phyloP scores from a whole-genome alignment of 257 asterid species.

The Orobanche coerulescens region DNA sequence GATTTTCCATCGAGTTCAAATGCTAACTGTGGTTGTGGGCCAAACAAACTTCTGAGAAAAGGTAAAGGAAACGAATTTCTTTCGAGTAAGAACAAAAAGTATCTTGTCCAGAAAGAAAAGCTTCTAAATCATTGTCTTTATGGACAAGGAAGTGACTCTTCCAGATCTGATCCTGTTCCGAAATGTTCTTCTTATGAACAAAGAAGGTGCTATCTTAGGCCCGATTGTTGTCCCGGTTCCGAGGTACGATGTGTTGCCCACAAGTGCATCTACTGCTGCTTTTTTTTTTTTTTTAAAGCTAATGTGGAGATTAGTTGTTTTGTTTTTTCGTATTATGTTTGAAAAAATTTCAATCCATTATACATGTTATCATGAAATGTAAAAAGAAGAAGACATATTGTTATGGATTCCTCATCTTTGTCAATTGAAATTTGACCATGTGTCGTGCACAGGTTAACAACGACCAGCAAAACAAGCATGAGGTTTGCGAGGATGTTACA shows the following conservation, averaged over 20 bases:
- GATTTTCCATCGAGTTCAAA: constrained; percentile 30
- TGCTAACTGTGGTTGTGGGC: constrained; percentile 26
- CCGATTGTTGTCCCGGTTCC: constrained; percentile 17
- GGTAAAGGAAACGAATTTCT: constrained; percentile 37
- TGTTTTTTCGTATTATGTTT: constrained; percentile 4
- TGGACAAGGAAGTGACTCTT: constrained; percentile 31
- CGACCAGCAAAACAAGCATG: constrained; percentile 26
- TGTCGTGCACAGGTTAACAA: constrained; percentile 33
- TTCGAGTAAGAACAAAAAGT: constrained; percentile 39
- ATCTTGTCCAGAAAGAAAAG: constrained; percentile 38
- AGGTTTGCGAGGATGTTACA: constrained; percentile 28
- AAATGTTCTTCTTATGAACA: constrained; percentile 27
- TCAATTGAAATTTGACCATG: constrained; percentile 3
- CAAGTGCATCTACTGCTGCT: not conserved
- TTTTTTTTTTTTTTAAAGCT: not conserved
- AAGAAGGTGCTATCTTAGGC: constrained; percentile 21
- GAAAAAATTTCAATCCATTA: not conserved
- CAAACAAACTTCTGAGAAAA: constrained; percentile 30
- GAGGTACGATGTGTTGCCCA: constrained; percentile 33
- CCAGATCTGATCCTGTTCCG: constrained; percentile 20
- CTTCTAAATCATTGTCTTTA: constrained; percentile 34
- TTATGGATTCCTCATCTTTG: not conserved
- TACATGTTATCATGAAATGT: not conserved
- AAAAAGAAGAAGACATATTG: not conserved
- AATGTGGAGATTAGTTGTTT: not conserved